Evolutionary conservation across 2,329 filamentous ascomycete species (phyloP).

Genomic region (Fusarium sp.): DNA sequence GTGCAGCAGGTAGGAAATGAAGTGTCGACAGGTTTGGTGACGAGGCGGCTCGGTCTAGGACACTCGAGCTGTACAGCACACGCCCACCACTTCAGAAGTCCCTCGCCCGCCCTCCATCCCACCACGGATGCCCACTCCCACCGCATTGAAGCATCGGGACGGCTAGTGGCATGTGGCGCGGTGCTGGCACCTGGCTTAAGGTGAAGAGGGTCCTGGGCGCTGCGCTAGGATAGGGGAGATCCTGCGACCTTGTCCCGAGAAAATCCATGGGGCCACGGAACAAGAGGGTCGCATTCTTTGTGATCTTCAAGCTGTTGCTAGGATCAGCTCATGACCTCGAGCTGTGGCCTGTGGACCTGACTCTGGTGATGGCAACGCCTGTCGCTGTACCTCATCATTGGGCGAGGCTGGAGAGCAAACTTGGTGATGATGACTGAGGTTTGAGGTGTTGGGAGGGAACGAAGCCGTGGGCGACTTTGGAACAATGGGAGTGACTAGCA

Average conservation of each 20-base stretch:
- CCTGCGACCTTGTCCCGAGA: slow-evolving; percentile 5
- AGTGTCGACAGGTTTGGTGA: slow-evolving; percentile 31
- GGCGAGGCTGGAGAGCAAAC: slow-evolving; percentile 6
- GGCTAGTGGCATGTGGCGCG: slow-evolving; percentile 37
- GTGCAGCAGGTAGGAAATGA: slow-evolving; percentile 43
- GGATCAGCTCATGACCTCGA: neutral
- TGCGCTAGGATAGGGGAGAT: slow-evolving; percentile 4
- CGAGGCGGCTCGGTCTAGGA: slow-evolving; percentile 27
- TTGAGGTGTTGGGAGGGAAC: slow-evolving; percentile 36
- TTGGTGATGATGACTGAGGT: slow-evolving; percentile 11
- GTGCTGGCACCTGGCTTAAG: slow-evolving; percentile 27
- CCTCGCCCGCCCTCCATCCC: slow-evolving; percentile 27
- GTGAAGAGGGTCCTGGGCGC: slow-evolving; percentile 6
- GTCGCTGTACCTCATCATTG: neutral
- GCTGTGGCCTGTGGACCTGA: neutral
- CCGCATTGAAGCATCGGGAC: slow-evolving; percentile 33
- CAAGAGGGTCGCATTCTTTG: slow-evolving; percentile 17
- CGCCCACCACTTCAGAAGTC: slow-evolving; percentile 36
- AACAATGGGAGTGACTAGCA: neutral
- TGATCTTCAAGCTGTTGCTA: neutral
- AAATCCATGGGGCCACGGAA: slow-evolving; percentile 13
- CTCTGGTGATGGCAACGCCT: neutral
- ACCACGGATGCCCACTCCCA: slow-evolving; percentile 22
- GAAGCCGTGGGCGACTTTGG: slow-evolving; percentile 28
- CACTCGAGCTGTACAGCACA: slow-evolving; percentile 13